Conservation (phyloP, 148 eudicot species). For the Vaccinium macrocarpon region DNA sequence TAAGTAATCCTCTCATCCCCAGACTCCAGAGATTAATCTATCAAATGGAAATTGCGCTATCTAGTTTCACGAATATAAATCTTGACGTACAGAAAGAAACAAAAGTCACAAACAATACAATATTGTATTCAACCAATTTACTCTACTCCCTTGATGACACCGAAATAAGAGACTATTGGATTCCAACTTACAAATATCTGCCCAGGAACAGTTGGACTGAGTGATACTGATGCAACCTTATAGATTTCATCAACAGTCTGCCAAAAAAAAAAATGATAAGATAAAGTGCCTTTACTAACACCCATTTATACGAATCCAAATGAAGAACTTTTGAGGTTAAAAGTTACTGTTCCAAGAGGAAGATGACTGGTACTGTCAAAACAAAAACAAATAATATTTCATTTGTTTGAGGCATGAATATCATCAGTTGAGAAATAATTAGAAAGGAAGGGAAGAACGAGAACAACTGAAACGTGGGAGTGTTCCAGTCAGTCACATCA, state of each 20-base stretch:
- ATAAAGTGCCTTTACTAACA: not conserved
- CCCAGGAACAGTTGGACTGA: conserved; percentile 92
- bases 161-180: not conserved
- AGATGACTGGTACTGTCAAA: not conserved
- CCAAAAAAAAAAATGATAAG: conserved; percentile 17
- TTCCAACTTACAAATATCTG: conserved; percentile 83
- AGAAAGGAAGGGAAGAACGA: not conserved
- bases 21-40: not conserved
- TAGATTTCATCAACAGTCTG: conserved; percentile 98
- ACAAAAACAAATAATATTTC: not conserved
- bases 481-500: not conserved
- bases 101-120: not conserved
- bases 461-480: not conserved
- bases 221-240: conserved; percentile 86
- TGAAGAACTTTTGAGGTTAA: not conserved
- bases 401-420: not conserved
- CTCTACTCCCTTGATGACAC: not conserved
- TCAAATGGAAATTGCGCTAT: not conserved
- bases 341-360: not conserved
- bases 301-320: not conserved
- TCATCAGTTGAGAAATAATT: not conserved
- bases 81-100: not conserved
- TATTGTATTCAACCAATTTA: not conserved
- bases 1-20: not conserved
- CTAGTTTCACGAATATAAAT: not conserved